Percentiles rank a stretch among this genome's conserved stretches.
Conservation (phyloP, 106 monocot genomes). For the Hemerocallis citrina region DNA sequence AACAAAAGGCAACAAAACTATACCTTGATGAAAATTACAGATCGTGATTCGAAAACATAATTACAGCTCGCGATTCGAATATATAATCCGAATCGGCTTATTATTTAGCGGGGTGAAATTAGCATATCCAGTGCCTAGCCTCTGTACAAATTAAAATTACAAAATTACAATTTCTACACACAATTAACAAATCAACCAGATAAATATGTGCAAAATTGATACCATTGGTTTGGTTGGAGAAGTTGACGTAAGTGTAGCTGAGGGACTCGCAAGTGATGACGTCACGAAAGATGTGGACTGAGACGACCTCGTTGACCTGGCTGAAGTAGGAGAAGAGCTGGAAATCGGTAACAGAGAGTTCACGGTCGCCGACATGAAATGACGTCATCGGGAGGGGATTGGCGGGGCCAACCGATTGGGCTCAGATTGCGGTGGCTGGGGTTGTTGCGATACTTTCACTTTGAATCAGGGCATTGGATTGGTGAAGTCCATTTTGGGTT, state of each 20-base stretch:
- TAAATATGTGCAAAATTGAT: neutral
- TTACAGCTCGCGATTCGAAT: conserved; percentile 96
- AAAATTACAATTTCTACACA: neutral
- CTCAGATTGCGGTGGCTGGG: too few relatives aligned
- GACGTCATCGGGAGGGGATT: conserved; percentile 18
- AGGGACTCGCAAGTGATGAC: conserved; percentile 35
- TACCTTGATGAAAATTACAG: conserved; percentile 90
- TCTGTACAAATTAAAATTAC: conserved; percentile 27
- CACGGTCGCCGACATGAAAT: conserved; percentile 57
- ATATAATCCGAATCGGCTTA: conserved; percentile 86
- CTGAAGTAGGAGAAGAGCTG: conserved; percentile 36
- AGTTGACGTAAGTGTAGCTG: conserved; percentile 69
- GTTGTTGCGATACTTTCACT: too few relatives aligned
- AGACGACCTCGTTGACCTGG: conserved; percentile 17
- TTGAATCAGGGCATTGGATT: too few relatives aligned
- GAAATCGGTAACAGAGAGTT: conserved; percentile 27
- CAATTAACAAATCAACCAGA: neutral
- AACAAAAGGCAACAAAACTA: neutral
- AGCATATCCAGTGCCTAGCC: conserved; percentile 62
- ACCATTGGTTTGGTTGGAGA: conserved; percentile 32
- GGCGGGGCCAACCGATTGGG: too few relatives aligned
- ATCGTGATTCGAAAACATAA: conserved; percentile 63
- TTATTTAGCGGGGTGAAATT: conserved; percentile 73
- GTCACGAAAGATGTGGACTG: conserved; percentile 49
- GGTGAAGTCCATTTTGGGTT: too few relatives aligned